Base-by-base conservation (phyloP, 2,329 filamentous ascomycete genomes). In the Magnaporthiopsis incrustans region DNA sequence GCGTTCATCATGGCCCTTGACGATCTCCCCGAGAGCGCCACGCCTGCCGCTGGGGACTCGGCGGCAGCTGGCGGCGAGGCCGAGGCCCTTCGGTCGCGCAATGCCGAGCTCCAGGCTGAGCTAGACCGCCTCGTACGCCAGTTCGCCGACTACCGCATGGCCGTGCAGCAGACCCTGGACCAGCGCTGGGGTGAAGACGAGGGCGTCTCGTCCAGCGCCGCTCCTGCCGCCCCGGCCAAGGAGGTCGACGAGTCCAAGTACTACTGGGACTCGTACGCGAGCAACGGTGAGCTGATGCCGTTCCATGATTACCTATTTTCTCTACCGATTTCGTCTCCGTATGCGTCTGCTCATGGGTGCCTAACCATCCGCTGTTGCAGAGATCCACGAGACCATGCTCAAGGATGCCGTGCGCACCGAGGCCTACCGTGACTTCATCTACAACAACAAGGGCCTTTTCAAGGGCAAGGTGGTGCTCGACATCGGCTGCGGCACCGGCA, bases 361-460 rank as follows among this genome's bases (percentile, higher is more conserved):
- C 44, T 53, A 53, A 53, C 8, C 44, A 53, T 25, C 6, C 38
- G 44, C 3, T 22, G 11, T 14, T 25, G n/a, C 72, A 90, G 91
- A 92, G 65, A 97, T 98, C 64, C 93, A 98, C 74, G 92, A 97
- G 73, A 92, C 90, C 10, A 98, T 98, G 93, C 83, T 98, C 67
- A 96, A 97, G 74, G 93, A 98, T 72, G 82, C 85, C 0, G 83
- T 97, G 57, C 89, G 93, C 62, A 98, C 93, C 14, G 90, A 97
- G 71, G 89, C 91, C 3, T 98, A 98, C 77, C 87, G 93, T 59
- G 92, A 98, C 77, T 97, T 97, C 74, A 92, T 97, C 71, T 97
- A 97, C 78, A 86, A 88, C 69, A 92, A 97, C 78, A 95, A 96
- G 75, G 81, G 91, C 68, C 78, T 97, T 4, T 97, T 97, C 76